Percentiles rank a stretch among this genome's conserved stretches.
phyloP scores from a whole-genome alignment of 305 asterid species.

The Rubia occidens region DNA sequence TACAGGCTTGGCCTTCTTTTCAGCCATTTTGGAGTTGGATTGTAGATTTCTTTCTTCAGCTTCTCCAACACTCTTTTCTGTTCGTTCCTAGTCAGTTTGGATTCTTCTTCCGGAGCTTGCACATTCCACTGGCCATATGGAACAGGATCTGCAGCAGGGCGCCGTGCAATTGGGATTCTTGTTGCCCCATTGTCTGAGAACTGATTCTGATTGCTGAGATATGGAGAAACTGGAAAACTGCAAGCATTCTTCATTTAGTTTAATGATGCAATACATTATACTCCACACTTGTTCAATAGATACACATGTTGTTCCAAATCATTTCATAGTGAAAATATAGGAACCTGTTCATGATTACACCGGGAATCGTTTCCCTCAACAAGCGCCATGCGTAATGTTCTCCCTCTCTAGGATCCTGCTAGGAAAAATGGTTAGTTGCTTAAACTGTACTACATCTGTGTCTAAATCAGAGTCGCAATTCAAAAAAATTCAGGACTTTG shows the following conservation, averaged over 20 bases:
- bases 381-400: conserved; percentile 34
- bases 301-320: not conserved
- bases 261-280: not conserved
- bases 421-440: not conserved
- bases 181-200: conserved; percentile 18
- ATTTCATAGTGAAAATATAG: conserved; percentile 6
- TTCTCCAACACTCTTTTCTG: conserved; percentile 41
- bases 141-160: conserved; percentile 20
- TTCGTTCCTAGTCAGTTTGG: conserved; percentile 43
- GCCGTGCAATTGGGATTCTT: conserved; percentile 13
- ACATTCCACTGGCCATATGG: conserved; percentile 22
- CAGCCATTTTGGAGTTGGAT: conserved; percentile 47
- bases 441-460: not conserved
- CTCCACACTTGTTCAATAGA: not conserved
- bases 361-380: conserved; percentile 26
- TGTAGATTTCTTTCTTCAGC: conserved; percentile 62
- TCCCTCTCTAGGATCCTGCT: conserved; percentile 34
- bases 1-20: conserved; percentile 19
- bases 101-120: conserved; percentile 23
- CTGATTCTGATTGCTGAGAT: conserved; percentile 18
- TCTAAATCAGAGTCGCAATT: not conserved
- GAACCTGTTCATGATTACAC: conserved; percentile 32
- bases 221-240: conserved; percentile 28
- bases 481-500: not conserved
- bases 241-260: conserved; percentile 10